Base-by-base conservation (phyloP, 345 rosid genomes). In the Durio zibethinus region DNA sequence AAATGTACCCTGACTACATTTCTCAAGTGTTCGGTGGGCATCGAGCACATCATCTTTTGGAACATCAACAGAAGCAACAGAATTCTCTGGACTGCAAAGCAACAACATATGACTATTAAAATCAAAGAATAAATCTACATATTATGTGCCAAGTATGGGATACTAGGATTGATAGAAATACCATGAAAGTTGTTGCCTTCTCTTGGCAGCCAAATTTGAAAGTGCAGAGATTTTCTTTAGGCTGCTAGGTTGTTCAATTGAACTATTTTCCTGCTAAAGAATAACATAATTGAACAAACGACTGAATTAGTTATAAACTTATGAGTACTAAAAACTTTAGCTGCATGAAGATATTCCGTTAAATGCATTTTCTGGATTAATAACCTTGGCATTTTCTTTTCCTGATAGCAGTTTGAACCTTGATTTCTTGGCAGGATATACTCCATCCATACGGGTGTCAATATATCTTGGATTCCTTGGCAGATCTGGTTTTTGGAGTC, bases 391-490 rank as follows among this genome's bases (percentile, higher is more conserved):
- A 81, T 80, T 89, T 66, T 86, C 99, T 84, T 94, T 96, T 74
- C 75, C 85, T 29, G 88, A 74, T 50, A 71, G 78, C 83, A 85
- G 72, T 85, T 85, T 83, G 72, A 86, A 82, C 85, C 91, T 89
- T 59, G 91, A 82, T 77, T 96, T 96, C 85, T 90, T 92, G 50
- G 85, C 93, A 73, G 97, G 94, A 79, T 84, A 96, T 7, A 92
- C 85, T 79, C 88, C 94, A 86, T 89, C 81, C 87, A 94, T 84
- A 62, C 91, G 94, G 56, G 84, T 90, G 76, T 89, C 92, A 48
- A 87, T 86, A 66, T 90, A 93, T 84, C 85, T 88, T 15, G 97
- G 90, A 82, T 81, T 85, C 77, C 85, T 88, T 20, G 71, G 78
- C 5, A 59, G 70, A 52, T 89, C 92, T 70, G 84, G 79, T 68